Percentiles rank a stretch among this genome's conserved stretches.
Evolutionary conservation across 2,329 filamentous ascomycete species (phyloP).

Genomic region (Arthrobotrys entomopaga): DNA sequence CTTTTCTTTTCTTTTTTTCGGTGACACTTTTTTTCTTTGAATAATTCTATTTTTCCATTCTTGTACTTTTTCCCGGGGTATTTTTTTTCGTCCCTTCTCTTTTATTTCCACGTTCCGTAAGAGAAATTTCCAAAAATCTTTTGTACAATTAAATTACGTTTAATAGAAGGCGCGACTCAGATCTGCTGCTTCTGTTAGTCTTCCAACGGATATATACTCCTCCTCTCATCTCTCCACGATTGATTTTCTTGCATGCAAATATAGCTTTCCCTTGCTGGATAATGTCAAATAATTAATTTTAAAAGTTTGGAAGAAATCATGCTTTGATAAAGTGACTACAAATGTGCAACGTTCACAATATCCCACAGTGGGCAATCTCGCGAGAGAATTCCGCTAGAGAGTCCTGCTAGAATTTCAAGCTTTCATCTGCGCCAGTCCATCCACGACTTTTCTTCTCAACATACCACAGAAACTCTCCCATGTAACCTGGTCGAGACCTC

Average conservation of each 20-base stretch:
- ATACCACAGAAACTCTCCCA: constrained; percentile 92
- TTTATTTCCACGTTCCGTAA: constrained; percentile 3
- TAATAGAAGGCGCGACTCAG: constrained; percentile 52
- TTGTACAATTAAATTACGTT: constrained; percentile 52
- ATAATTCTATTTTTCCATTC: constrained; percentile 12
- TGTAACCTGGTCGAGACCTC: constrained; percentile 76
- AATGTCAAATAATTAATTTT: too few species aligned
- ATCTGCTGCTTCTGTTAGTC: constrained; percentile 14
- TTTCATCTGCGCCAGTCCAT: constrained; percentile 28
- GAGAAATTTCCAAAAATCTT: constrained; percentile 32
- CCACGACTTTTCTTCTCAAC: constrained; percentile 69
- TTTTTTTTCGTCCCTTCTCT: constrained; percentile 12
- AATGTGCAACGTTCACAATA: too few species aligned
- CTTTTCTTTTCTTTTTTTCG: background rate
- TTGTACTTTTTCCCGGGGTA: constrained; percentile 36
- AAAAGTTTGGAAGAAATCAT: too few species aligned
- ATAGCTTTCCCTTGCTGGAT: too few species aligned
- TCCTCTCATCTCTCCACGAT: too few species aligned
- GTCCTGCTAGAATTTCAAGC: background rate
- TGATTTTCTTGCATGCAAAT: too few species aligned
- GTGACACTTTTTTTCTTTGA: constrained; percentile 5
- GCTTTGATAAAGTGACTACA: too few species aligned
- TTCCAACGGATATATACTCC: too few species aligned
- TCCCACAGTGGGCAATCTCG: too few species aligned
- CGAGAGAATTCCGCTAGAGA: too few species aligned